Conservation (phyloP, 805 yeast species). For the Soucietia sequanensis region DNA sequence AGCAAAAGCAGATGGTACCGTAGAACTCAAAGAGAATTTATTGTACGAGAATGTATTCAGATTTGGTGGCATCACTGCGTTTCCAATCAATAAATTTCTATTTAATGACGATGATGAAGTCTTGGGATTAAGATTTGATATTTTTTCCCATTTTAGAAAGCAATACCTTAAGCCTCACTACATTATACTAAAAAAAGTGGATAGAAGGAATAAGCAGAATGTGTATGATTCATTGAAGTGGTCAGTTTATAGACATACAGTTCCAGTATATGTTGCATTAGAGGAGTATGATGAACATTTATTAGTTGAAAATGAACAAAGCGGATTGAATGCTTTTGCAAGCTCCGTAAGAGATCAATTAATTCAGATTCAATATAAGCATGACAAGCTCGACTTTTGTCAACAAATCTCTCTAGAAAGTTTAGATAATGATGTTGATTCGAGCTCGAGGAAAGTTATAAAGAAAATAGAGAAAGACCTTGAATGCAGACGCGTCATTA, state of each 20-base stretch:
- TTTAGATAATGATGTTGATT: too few relatives aligned
- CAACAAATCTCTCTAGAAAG: too few relatives aligned
- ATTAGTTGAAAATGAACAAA: slow-evolving; percentile 9
- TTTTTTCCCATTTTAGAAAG: slow-evolving; percentile 19
- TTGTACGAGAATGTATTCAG: slow-evolving; percentile 47
- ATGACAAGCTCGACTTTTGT: slow-evolving; percentile 28
- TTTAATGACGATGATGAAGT: slow-evolving; percentile 26
- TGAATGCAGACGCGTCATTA: slow-evolving; percentile 20
- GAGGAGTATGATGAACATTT: slow-evolving; percentile 13
- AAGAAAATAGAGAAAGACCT: slow-evolving; percentile 22
- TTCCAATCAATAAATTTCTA: slow-evolving; percentile 43
- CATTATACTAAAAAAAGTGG: slow-evolving; percentile 33
- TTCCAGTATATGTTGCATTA: slow-evolving; percentile 32
- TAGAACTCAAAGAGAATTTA: slow-evolving; percentile 27
- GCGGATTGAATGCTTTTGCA: slow-evolving; percentile 20
- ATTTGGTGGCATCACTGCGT: slow-evolving; percentile 50
- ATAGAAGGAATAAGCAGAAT: slow-evolving; percentile 5
- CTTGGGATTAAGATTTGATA: slow-evolving; percentile 53
- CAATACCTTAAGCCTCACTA: slow-evolving; percentile 46
- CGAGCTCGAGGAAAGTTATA: slow-evolving; percentile 11
- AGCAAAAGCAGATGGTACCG: slow-evolving; percentile 5
- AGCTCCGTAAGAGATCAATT: slow-evolving; percentile 19
- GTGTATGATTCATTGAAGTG: slow-evolving; percentile 14
- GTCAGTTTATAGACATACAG: slow-evolving; percentile 35
- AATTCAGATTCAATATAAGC: slow-evolving; percentile 27